Evolutionary conservation across 768 basidiomycete species (phyloP), one percentile per base, ranked within the genome.

Genomic region (Russula emetica): DNA sequence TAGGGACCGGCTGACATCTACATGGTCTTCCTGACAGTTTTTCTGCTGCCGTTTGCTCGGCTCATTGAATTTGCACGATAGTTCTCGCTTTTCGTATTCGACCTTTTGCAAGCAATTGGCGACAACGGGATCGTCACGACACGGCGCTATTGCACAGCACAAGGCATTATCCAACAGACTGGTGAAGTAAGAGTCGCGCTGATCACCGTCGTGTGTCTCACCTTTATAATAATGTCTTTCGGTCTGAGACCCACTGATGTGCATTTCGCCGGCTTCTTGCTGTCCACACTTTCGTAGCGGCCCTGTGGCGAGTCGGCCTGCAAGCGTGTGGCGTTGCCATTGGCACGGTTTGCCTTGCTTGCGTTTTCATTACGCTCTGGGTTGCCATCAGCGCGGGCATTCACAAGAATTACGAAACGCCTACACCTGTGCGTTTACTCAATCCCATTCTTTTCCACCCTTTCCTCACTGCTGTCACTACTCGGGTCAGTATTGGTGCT

Each of bases 141-240:
- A 1, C 76, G 77, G 7, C 20, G 50, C 0, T 79, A 72, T 60
- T 80, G 78, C 63, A 71, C 72, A 6, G 72, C 76, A 1, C 78
- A 80, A 67, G 76, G 77, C 20, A 67, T 75, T 47, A 63, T 80
- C 6, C 75, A 78, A 63, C 76, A 79, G 60, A 60, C 79, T 0
- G 79, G 80, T 13, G 80, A 80, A 56, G 74, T 78, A 1, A 75
- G 74, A 24, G 77, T 76, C 3, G 78, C 76, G 2, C 74, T 80
- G 50, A 73, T 76, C 3, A 80, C 78, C 22, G 71, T 80, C 14
- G 79, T 80, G 63, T 62, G 73, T 67, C 16, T 51, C 32, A 13
- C 20, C 26, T 38, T n/a, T 16, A 34, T 34, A 0, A 11, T 10
- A 1, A n/a, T 53, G 8, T 47, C 3, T 42, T 40, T 53, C 30